Evolutionary conservation across 345 rosid genomes (phyloP).

Genomic region (Alliaria petiolata): DNA sequence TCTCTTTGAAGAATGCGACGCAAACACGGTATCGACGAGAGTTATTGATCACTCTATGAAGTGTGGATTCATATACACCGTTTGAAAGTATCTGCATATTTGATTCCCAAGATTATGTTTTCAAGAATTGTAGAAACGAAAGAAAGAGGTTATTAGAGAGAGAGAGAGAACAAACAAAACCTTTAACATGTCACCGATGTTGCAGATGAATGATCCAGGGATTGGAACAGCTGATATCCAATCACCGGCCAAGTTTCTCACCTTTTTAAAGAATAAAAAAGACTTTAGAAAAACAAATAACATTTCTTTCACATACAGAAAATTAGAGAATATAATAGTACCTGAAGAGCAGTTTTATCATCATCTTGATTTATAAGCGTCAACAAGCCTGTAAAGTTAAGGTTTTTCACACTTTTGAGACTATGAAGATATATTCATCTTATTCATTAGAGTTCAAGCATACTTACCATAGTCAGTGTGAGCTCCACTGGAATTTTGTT

Average conservation of each 20-base stretch:
- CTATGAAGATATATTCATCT: not conserved
- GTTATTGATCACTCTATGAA: constrained; percentile 65
- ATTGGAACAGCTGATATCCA: constrained; percentile 83
- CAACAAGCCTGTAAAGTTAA: constrained; percentile 41
- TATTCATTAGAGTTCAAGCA: not conserved
- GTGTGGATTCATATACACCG: constrained; percentile 73
- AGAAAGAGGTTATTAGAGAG: not conserved
- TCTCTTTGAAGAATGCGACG: constrained; percentile 55
- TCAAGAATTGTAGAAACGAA: not conserved
- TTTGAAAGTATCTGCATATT: constrained; percentile 62
- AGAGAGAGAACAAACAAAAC: not conserved
- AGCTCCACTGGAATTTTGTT: constrained; percentile 50
- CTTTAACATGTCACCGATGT: constrained; percentile 95
- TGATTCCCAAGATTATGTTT: constrained; percentile 1
- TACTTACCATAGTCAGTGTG: constrained; percentile 78
- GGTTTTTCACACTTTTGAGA: not conserved
- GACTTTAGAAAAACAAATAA: not conserved
- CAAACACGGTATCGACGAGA: constrained; percentile 57
- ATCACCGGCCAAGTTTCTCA: constrained; percentile 63
- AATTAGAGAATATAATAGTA: not conserved
- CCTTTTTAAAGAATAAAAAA: constrained; percentile 40
- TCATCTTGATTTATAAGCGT: constrained; percentile 84
- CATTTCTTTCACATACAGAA: not conserved
- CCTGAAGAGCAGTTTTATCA: constrained; percentile 74
- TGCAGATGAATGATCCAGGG: constrained; percentile 82